Percentiles rank a stretch among this genome's conserved stretches.
These are phyloP conservation scores for Inga oerstediana DNA, from an alignment of 306 rosid species.

Conservation along the genomic window DNA sequence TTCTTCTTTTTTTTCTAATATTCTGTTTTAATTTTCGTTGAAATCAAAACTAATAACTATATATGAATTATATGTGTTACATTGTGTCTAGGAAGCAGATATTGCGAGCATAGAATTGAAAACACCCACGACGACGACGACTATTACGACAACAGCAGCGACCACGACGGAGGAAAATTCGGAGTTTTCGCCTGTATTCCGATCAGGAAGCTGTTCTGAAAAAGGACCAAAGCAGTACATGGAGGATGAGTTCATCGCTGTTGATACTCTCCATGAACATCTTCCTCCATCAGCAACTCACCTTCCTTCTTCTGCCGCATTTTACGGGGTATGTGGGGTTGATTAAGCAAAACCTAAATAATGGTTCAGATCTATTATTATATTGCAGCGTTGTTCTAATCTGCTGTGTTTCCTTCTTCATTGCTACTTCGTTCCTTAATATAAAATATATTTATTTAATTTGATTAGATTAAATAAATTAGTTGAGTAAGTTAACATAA, in stretches of 20 bases:
- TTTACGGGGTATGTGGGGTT: conserved; percentile 42
- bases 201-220: conserved; percentile 49
- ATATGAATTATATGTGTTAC: not conserved
- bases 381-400: no score
- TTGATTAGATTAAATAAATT: no score
- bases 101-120: conserved; percentile 27
- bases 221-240: conserved; percentile 52
- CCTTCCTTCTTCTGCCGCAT: conserved; percentile 43
- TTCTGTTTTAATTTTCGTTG: no score
- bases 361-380: no score
- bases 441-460: no score
- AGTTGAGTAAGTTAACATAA: no score
- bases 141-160: not conserved
- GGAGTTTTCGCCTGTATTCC: conserved; percentile 29
- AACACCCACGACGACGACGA: conserved; percentile 18
- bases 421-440: no score
- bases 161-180: conserved; percentile 28
- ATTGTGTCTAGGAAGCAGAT: conserved; percentile 38
- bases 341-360: no score
- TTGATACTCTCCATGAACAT: conserved; percentile 35
- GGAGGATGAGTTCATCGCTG: conserved; percentile 46
- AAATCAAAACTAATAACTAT: not conserved
- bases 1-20: no score
- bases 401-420: no score
- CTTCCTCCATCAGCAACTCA: conserved; percentile 21